A percentile compares a stretch with the other conserved stretches of the same genome.
These are phyloP conservation scores for Pleomassaria siparia DNA, from an alignment of 2,329 filamentous ascomycete genomes.

Conservation along the genomic window DNA sequence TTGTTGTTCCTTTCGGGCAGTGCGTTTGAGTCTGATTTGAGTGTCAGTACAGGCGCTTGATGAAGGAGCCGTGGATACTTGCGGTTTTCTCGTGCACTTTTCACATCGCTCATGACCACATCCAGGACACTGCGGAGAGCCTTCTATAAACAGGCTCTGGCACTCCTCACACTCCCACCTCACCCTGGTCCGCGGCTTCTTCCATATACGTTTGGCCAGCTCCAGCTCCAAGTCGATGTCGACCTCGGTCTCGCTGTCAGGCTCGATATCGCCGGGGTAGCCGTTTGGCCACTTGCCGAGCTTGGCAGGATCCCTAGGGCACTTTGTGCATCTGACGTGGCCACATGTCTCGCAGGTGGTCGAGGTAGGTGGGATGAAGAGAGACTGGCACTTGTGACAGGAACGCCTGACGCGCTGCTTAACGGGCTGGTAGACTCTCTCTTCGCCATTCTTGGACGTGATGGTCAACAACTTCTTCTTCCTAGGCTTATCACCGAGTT, in stretches of 20 bases:
- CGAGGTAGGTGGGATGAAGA: conserved; percentile 55
- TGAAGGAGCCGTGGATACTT: conserved; percentile 19
- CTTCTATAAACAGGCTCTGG: conserved; percentile 58
- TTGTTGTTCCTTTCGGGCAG: conserved; percentile 56
- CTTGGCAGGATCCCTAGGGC: conserved; percentile 76
- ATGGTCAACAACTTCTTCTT: conserved; percentile 59
- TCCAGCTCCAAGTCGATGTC: conserved; percentile 24
- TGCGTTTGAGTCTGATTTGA: conserved; percentile 55
- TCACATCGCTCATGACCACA: conserved; percentile 64
- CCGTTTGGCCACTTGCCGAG: conserved; percentile 69
- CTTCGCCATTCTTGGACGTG: conserved; percentile 66
- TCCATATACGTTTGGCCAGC: conserved; percentile 42
- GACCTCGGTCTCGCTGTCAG: conserved; percentile 36
- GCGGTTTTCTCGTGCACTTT: conserved; percentile 58
- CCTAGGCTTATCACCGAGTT: conserved; percentile 52
- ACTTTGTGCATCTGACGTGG: conserved; percentile 77
- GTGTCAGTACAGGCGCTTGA: conserved; percentile 6
- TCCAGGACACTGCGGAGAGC: conserved; percentile 58
- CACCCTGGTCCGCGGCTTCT: conserved; percentile 48
- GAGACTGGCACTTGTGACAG: conserved; percentile 71
- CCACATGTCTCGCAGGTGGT: conserved; percentile 69
- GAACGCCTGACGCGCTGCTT: conserved; percentile 72
- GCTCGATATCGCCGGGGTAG: conserved; percentile 64
- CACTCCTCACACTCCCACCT: conserved; percentile 63
- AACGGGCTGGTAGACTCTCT: conserved; percentile 70